Evolutionary conservation across 1,284 basidiomycete species (phyloP).

Genomic region (Volvariella surrecta): DNA sequence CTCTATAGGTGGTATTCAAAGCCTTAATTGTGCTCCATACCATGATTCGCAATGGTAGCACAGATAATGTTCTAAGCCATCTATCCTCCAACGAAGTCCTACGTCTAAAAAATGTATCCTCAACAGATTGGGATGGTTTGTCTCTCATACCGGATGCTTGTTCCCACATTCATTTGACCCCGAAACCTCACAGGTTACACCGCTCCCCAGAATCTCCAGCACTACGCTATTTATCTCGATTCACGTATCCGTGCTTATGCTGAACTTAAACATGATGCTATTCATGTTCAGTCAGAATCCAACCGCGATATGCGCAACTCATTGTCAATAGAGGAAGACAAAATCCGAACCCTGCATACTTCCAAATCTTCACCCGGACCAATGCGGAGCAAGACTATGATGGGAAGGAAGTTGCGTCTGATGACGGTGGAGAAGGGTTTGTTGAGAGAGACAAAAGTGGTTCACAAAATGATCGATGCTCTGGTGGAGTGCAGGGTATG

Average conservation of each 20-base stretch:
- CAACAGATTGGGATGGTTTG: slow-evolving; percentile 77
- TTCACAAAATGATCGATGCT: slow-evolving; percentile 85
- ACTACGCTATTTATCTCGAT: slow-evolving; percentile 89
- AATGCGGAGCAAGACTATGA: slow-evolving; percentile 68
- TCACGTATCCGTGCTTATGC: slow-evolving; percentile 83
- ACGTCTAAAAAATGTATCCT: slow-evolving; percentile 69
- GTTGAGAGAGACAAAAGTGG: slow-evolving; percentile 84
- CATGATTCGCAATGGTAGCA: slow-evolving; percentile 90
- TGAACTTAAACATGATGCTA: slow-evolving; percentile 90
- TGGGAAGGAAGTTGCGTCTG: slow-evolving; percentile 76
- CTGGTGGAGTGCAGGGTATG: slow-evolving; percentile 83
- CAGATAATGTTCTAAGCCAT: slow-evolving; percentile 84
- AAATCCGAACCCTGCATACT: slow-evolving; percentile 16
- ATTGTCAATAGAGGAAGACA: slow-evolving; percentile 49
- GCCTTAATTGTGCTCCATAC: slow-evolving; percentile 92
- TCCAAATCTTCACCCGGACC: slow-evolving; percentile 25
- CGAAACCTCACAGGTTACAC: slow-evolving; percentile 53
- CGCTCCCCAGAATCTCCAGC: slow-evolving; percentile 78
- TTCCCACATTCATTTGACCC: not conserved
- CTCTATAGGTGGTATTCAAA: slow-evolving; percentile 84
- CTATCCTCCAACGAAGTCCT: slow-evolving; percentile 76
- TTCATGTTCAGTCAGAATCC: slow-evolving; percentile 82
- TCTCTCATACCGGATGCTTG: slow-evolving; percentile 7
- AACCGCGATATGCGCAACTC: slow-evolving; percentile 77
- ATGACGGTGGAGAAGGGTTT: slow-evolving; percentile 97